Evolutionary conservation across 495 filamentous ascomycete genomes (phyloP).

Genomic region (Xylaria scruposa): DNA sequence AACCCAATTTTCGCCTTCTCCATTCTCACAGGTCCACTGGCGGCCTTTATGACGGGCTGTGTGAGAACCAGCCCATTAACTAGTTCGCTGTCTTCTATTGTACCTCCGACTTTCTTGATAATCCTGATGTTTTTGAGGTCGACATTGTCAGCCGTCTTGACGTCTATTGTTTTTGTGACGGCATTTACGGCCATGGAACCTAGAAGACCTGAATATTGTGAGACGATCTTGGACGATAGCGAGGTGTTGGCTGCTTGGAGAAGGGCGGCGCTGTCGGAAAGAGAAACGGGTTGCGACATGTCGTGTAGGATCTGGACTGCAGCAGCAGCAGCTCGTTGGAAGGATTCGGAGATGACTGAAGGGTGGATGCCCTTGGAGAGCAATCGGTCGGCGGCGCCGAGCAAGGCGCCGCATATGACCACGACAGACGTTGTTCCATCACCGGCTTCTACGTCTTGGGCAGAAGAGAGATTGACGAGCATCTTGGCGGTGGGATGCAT

Average conservation of each 20-base stretch:
- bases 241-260: constrained; percentile 97
- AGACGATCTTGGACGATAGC: constrained; percentile 97
- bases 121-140: constrained; percentile 96
- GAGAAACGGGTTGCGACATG: constrained; percentile 93
- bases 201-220: constrained; percentile 89
- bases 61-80: constrained; percentile 93
- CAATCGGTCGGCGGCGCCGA: constrained; percentile 91
- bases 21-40: constrained; percentile 88
- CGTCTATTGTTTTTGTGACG: constrained; percentile 91
- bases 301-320: constrained; percentile 89
- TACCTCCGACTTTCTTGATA: constrained; percentile 96
- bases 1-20: constrained; percentile 97
- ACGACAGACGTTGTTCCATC: constrained; percentile 99
- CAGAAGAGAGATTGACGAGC: constrained; percentile 95
- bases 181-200: constrained; percentile 97
- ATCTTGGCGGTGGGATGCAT: constrained; percentile 99
- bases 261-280: constrained; percentile 85
- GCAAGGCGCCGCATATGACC: constrained; percentile 91
- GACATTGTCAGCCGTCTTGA: constrained; percentile 93
- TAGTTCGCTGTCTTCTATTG: constrained; percentile 98
- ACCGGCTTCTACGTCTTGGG: constrained; percentile 97
- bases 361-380: constrained; percentile 94
- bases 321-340: constrained; percentile 89
- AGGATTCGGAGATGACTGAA: constrained; percentile 95
- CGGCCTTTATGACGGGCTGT: constrained; percentile 91